Percentiles rank a stretch among this genome's conserved stretches.
Conservation (phyloP, 1,284 basidiomycete species). For the Pseudomicrostroma phylloplanum region DNA sequence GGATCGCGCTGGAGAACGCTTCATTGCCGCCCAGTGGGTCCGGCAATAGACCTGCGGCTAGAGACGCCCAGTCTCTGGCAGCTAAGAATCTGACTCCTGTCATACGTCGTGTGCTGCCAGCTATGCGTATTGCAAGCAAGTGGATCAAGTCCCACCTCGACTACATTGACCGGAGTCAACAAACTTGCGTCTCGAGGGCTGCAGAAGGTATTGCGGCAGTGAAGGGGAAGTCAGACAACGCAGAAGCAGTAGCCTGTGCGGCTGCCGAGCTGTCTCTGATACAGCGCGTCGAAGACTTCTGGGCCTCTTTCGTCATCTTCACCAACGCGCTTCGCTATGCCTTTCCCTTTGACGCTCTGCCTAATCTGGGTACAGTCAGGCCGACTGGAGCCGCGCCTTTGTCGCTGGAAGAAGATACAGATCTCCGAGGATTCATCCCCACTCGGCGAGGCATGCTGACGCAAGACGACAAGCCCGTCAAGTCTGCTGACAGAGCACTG, state of each 20-base stretch:
- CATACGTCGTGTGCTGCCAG: conserved; percentile 76
- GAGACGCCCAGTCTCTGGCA: background rate
- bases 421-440: conserved; percentile 81
- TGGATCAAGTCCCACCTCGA: conserved; percentile 77
- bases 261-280: conserved; percentile 12
- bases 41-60: background rate
- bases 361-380: conserved; percentile 55
- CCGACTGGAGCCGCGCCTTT: conserved; percentile 45
- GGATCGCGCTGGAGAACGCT: conserved; percentile 55
- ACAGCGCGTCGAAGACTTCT: conserved; percentile 57
- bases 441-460: conserved; percentile 58
- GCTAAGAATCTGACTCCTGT: conserved; percentile 61
- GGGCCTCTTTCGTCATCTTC: conserved; percentile 66
- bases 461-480: conserved; percentile 19
- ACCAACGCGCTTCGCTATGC: conserved; percentile 60
- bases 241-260: conserved; percentile 1
- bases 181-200: background rate
- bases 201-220: background rate
- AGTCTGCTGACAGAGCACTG: conserved; percentile 51
- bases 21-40: conserved; percentile 38
- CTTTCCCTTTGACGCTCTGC: conserved; percentile 68
- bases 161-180: conserved; percentile 56
- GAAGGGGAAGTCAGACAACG: no score
- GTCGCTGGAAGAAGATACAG: conserved; percentile 83
- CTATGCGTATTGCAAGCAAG: conserved; percentile 77